These are phyloP conservation scores for Blastocystis sp. DNA, from an alignment of 352 stramenopile species.

Conservation along the genomic window DNA sequence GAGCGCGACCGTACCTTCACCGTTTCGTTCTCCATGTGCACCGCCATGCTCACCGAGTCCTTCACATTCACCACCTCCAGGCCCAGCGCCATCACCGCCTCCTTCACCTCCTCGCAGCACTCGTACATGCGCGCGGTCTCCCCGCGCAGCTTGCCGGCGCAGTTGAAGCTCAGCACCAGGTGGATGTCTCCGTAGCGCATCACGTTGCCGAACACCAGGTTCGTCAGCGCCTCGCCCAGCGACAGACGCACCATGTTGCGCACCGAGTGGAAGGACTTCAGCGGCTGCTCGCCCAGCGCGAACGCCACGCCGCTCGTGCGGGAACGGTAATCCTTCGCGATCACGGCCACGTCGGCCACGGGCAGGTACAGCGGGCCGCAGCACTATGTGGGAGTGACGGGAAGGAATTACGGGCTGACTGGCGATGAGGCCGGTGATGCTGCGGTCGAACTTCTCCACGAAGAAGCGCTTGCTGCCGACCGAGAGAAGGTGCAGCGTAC, in stretches of 20 bases:
- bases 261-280: slow-evolving; percentile 87
- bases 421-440: slow-evolving; percentile 88
- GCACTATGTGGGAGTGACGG: slow-evolving; percentile 67
- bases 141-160: slow-evolving; percentile 91
- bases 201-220: slow-evolving; percentile 89
- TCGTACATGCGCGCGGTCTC: slow-evolving; percentile 96
- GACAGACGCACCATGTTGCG: slow-evolving; percentile 85
- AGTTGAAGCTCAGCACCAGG: slow-evolving; percentile 98
- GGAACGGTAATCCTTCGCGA: slow-evolving; percentile 85
- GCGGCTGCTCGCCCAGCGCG: slow-evolving; percentile 84
- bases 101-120: slow-evolving; percentile 84
- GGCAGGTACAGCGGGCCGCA: slow-evolving; percentile 89
- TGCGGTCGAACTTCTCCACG: slow-evolving; percentile 89
- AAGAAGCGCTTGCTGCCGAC: slow-evolving; percentile 96
- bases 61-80: slow-evolving; percentile 94
- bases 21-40: slow-evolving; percentile 76
- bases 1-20: slow-evolving; percentile 71
- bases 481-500: slow-evolving; percentile 83
- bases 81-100: slow-evolving; percentile 84
- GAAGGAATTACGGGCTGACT: slow-evolving; percentile 72
- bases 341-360: slow-evolving; percentile 87
- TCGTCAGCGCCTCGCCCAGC: slow-evolving; percentile 92
- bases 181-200: slow-evolving; percentile 89
- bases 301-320: slow-evolving; percentile 82
- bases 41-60: slow-evolving; percentile 97